Evolutionary conservation across 495 filamentous ascomycete genomes (phyloP), one percentile per base, ranked within the genome.

Genomic region (Hypoxylon cercidicola): DNA sequence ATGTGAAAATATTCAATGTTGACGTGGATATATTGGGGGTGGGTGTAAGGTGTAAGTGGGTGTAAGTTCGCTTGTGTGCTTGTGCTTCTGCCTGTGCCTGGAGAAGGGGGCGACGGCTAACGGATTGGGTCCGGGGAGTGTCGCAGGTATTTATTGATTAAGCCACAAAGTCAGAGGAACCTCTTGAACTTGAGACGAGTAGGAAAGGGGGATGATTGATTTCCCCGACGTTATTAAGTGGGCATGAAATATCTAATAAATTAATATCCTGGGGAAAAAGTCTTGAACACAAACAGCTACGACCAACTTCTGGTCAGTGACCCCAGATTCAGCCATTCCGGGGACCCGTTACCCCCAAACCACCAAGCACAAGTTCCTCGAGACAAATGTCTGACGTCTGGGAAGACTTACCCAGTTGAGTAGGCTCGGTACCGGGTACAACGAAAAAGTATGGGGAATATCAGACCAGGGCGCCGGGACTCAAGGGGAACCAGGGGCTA

Each of bases 301-400:
- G 47, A 43, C 55, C 49, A 53, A 55, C 59, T 30, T 68, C 51
- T 50, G 25, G 25, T 7, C 25, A 28, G 25, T 56, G 23, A 68
- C 65, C 65, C 65, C 65, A 68, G 65, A 63, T 63, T 68, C 55
- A 60, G 25, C 63, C 60, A 63, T 68, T 68, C 65, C 65, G 65
- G 65, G 65, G 65, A 60, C 35, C 55, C 55, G 65, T 68, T 59
- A 60, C n/a, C 64, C 35, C 50, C 34, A 53, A 21, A n/a, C 25
- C 0, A 4, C 45, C 63, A 55, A 61, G 41, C 46, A 58, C 34
- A n/a, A 48, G 21, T 60, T 51, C 50, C 32, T 67, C 48, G 65
- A 60, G 48, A 63, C 54, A 60, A 28, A 67, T 67, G 64, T 67
- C 58, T 67, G 18, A 19, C 4, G n/a, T 46, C 19, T 23, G 32